Evolutionary conservation across 768 basidiomycete species (phyloP).

Genomic region (Cystofilobasidium capitatum): DNA sequence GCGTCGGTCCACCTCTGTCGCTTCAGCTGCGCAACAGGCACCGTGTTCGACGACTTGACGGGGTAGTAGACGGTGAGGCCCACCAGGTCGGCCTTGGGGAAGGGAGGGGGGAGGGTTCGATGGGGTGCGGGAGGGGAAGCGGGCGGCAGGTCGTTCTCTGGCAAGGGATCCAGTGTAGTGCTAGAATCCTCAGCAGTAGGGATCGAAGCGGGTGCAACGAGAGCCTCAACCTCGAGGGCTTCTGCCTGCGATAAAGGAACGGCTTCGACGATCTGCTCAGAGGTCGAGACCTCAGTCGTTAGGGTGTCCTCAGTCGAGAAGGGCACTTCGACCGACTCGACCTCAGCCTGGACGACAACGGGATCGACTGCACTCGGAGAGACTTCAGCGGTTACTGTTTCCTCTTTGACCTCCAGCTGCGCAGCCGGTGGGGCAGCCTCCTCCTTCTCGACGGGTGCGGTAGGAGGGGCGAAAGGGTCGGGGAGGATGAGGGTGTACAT

Average conservation of each 20-base stretch:
- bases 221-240: conserved; percentile 8
- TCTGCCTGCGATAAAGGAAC: background rate
- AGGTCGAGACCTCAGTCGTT: too few species aligned
- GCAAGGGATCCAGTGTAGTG: background rate
- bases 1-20: conserved; percentile 25
- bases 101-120: background rate
- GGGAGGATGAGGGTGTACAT: conserved; percentile 25
- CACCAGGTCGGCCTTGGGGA: conserved; percentile 1
- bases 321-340: background rate
- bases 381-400: too few species aligned
- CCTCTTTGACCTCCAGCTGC: too few species aligned
- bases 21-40: conserved; percentile 20
- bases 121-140: background rate
- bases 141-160: background rate
- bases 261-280: too few species aligned
- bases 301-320: background rate
- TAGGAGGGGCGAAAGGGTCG: conserved; percentile 18
- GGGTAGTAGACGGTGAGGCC: conserved; percentile 21
- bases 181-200: background rate
- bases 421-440: background rate
- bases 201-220: conserved; percentile 5
- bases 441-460: background rate
- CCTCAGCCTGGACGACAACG: background rate
- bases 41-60: background rate
- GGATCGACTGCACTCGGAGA: background rate